Conservation (phyloP, 1,139 yeast species). For the Pichia sp. region DNA sequence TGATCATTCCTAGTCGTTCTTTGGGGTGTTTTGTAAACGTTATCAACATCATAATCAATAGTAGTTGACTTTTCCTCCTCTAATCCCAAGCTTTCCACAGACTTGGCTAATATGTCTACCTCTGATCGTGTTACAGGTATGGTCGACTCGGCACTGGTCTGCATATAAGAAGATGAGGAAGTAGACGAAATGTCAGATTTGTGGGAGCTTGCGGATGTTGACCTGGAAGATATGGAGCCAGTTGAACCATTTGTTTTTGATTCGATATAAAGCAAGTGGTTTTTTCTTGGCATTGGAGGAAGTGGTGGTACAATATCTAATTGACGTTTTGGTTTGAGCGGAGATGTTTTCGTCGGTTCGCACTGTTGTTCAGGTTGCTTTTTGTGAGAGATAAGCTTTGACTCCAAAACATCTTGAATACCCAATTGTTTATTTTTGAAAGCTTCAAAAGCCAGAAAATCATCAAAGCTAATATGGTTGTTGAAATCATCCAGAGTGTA, state of each 20-base stretch:
- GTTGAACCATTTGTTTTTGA: not conserved
- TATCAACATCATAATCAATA: not conserved
- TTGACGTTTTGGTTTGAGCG: constrained; percentile 6
- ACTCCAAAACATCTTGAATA: constrained; percentile 10
- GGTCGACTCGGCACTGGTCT: constrained; percentile 2
- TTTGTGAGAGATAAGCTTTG: constrained; percentile 2
- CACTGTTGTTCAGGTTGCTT: not conserved
- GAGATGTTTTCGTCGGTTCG: constrained; percentile 15
- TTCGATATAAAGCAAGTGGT: constrained; percentile 2
- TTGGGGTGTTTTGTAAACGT: constrained; percentile 6
- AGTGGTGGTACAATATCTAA: constrained; percentile 5
- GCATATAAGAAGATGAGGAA: not conserved
- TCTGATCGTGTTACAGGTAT: constrained; percentile 14
- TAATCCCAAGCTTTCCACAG: constrained; percentile 14
- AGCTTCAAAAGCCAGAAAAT: constrained; percentile 26
- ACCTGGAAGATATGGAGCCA: not conserved
- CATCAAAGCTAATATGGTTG: constrained; percentile 25
- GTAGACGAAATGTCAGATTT: not conserved
- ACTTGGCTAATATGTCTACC: constrained; percentile 8
- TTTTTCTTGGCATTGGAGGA: constrained; percentile 18
- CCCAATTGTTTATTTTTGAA: constrained; percentile 20
- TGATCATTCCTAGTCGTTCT: not conserved
- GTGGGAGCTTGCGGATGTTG: constrained; percentile 7
- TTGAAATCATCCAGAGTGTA: constrained; percentile 23
- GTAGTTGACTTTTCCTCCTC: constrained; percentile 4